Evolutionary conservation across 495 filamentous ascomycete species (phyloP), one percentile per base, ranked within the genome.

Genomic region (Bryoglossum gracile): DNA sequence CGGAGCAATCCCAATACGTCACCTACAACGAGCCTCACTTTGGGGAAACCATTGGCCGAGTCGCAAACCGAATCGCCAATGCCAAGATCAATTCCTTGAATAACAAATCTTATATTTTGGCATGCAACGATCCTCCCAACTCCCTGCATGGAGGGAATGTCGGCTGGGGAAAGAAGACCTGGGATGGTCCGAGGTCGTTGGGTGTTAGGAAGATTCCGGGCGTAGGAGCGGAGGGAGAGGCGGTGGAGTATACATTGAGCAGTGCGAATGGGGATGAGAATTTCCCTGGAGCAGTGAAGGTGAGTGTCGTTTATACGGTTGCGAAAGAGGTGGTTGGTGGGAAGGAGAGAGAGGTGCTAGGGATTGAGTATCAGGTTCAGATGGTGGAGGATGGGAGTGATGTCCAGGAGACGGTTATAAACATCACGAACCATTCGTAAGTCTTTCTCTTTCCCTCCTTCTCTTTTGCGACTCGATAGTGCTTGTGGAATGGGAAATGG

Each of bases 391-490:
- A 80, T 40, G 49, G 34, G 4, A 46, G 44, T 46, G 81, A 83
- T 24, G 81, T 81, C 18, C 79, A 87, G 18, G 91, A 96, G 74
- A 96, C 91, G 0, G 84, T 82, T 2, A 74, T 96, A 54, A 91
- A 87, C 58, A 73, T 95, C 56, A 97, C 91, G 23, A 97, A 97
- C 68, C 91, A 97, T 68, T 92, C 86, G 88, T 94, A 69, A 48
- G 74, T 65, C 4, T 23, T 9, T 21, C 24, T 42, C 8, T 2
- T 51, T 37, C 13, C n/a, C 4, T 16, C 16, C 48, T 43, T 23
- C 18, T 8, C 19, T 17, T 48, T 19, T 36, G 10, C 24, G n/a
- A n/a, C 36, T 14, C 34, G 11, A 19, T 8, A 8, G 28, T 23
- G 26, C n/a, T n/a, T 39, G 21, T 26, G 13, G 8, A 26, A 16